phyloP scores from a whole-genome alignment of 768 basidiomycete species.

The Suillus cothurnatus region DNA sequence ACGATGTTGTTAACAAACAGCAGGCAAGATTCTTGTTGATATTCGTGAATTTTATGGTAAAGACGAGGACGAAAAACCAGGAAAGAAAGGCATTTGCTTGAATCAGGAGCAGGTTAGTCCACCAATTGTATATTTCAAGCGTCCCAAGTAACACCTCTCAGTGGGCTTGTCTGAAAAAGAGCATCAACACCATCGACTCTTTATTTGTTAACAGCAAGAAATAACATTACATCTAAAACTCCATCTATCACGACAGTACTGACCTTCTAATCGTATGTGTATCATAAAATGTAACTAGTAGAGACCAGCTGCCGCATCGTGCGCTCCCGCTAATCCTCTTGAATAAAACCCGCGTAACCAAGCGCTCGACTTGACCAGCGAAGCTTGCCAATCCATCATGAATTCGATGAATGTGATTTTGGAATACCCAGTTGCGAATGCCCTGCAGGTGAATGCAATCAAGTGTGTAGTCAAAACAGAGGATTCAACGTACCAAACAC shows the following conservation, averaged over 20 bases:
- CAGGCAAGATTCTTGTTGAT: slow-evolving; percentile 61
- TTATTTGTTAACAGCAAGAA: slow-evolving; percentile 41
- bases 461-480: background rate
- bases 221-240: slow-evolving; percentile 11
- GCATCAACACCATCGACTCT: slow-evolving; percentile 49
- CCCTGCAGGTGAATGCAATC: slow-evolving; percentile 43
- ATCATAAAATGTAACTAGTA: slow-evolving; percentile 25
- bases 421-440: slow-evolving; percentile 55
- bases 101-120: slow-evolving; percentile 59
- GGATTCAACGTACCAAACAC: slow-evolving; percentile 65
- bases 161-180: slow-evolving; percentile 60
- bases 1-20: slow-evolving; percentile 29
- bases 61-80: slow-evolving; percentile 68
- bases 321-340: slow-evolving; percentile 65
- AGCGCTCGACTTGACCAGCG: slow-evolving; percentile 51
- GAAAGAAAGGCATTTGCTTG: slow-evolving; percentile 81
- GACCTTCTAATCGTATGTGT: slow-evolving; percentile 10
- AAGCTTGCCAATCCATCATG: slow-evolving; percentile 65
- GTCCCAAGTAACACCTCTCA: slow-evolving; percentile 24
- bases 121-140: background rate
- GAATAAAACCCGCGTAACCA: slow-evolving; percentile 68
- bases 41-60: slow-evolving; percentile 74
- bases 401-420: slow-evolving; percentile 56
- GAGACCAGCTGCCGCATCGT: slow-evolving; percentile 72
- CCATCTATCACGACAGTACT: background rate